Evolutionary conservation across 345 rosid genomes (phyloP), one percentile per base, ranked within the genome.

Genomic region (Acer campestre): DNA sequence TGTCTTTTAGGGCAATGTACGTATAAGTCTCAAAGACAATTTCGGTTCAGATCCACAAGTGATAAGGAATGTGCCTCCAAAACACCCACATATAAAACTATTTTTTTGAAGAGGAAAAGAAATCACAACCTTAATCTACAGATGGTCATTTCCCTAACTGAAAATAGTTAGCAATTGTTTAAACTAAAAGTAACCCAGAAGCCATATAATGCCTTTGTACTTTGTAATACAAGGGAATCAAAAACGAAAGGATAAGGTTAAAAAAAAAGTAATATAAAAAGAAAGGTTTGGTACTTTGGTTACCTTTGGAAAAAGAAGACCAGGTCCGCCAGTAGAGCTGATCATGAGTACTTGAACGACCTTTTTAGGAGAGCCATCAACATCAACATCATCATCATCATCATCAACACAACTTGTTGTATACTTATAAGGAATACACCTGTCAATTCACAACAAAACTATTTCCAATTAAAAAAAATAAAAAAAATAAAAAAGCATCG

Each of bases 281-380:
- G 20, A 3, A 69, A 10, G 46, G 65, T 2, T n/a, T n/a, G n/a
- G n/a, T n/a, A n/a, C n/a, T n/a, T n/a, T 66, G 6, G 58, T 79
- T 80, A 83, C 91, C 88, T 86, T 85, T 12, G 87, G 92, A 74
- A 88, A 88, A 77, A 86, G 76, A 67, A 88, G 88, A 75, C 90
- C 92, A 7, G 89, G 88, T 69, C 88, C 90, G 17, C 88, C 80
- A 65, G 85, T 79, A 23, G 91, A 82, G 77, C 71, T 85, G 71
- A 88, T 86, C 88, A 85, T 85, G 10, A 86, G 73, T 29, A 85
- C 86, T 80, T 83, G 83, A 68, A 86, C 83, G 59, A 71, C 78
- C 67, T 78, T 86, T 35, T 68, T 74, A 70, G 79, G 77, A 53
- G 61, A 61, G 66, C 25, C 83, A 76, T 77, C 78, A 48, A 17